Evolutionary conservation across 23 red algal genomes (phyloP).

Genomic region (Gracilaria caudata): DNA sequence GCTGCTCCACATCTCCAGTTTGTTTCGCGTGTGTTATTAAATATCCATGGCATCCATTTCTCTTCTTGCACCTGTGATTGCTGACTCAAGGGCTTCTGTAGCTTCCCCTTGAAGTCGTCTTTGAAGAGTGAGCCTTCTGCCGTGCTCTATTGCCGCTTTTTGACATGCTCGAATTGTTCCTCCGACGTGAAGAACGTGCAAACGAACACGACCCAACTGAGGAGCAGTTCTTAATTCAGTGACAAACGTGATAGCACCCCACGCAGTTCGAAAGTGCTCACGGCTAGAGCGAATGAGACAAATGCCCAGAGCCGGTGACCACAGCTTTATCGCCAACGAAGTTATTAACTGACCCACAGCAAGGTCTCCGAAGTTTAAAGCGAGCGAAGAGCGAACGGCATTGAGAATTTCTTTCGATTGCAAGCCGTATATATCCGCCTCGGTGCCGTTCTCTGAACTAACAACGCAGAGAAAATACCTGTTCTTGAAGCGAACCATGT

Average conservation of each 20-base stretch:
- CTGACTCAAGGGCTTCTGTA: slow-evolving; percentile 16
- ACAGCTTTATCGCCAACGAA: slow-evolving; percentile 59
- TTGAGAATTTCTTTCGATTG: slow-evolving; percentile 28
- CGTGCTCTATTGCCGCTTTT: slow-evolving; percentile 32
- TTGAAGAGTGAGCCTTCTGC: slow-evolving; percentile 41
- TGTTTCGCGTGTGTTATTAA: background rate
- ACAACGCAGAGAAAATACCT: slow-evolving; percentile 67
- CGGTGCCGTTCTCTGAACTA: slow-evolving; percentile 26
- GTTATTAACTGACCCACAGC: slow-evolving; percentile 37
- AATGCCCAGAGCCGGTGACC: slow-evolving; percentile 51
- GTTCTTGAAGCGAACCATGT: slow-evolving; percentile 70
- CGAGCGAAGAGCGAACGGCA: slow-evolving; percentile 56
- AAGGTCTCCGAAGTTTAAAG: slow-evolving; percentile 67
- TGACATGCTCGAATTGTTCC: slow-evolving; percentile 71
- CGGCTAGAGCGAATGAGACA: slow-evolving; percentile 54
- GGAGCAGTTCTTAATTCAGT: slow-evolving; percentile 21
- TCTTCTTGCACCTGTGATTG: background rate
- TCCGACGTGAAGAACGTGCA: slow-evolving; percentile 54
- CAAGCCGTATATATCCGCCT: background rate
- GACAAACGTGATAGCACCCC: slow-evolving; percentile 43
- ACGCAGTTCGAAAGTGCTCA: slow-evolving; percentile 53
- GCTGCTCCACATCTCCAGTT: background rate
- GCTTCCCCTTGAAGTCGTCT: background rate
- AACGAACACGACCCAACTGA: slow-evolving; percentile 34
- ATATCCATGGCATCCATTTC: slow-evolving; percentile 49